Evolutionary conservation across 2,329 filamentous ascomycete species (phyloP), one percentile per base, ranked within the genome.

Genomic region (Emergomyces africanus): DNA sequence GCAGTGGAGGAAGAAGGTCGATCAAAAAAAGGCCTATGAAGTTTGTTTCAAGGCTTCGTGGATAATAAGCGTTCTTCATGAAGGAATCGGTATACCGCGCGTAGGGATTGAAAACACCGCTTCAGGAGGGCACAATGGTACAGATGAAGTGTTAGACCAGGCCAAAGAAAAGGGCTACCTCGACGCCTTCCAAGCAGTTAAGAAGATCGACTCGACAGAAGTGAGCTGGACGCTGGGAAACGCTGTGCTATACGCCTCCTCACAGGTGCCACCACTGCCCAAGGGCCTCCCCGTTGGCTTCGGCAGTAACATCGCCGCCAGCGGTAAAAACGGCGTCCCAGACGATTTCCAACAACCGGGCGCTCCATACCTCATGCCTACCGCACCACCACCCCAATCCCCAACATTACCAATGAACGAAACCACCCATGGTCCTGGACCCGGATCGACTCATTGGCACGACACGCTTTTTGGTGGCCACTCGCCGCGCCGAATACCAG

Each of bases 11-110:
- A 84, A 88, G 63, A 90, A 91, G 64, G 81, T 90, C 1, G 82
- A 87, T 64, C 77, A 78, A 60, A 83, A 87, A 66, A 88, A 86
- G 55, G 91, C 91, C 5, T 83, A 87, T 64, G 86, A 95, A 69
- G 88, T 95, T 1, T 99, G 94, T 71, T 99, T 99, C 80, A 99
- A 99, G 72, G 91, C 94, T 0, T 94, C 90, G 5, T 99, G 95
- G 94, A 78, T 99, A 50, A 96, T 99, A 69, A 99, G 95, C 66
- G 86, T 99, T 68, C 79, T 99, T 3, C 92, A 99, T 68, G 89
- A 96, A 63, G 94, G 94, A 1, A 96, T 99, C 64, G 95, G 94
- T 0, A 85, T 99, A 57, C 95, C 95, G 5, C 83, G 91, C 56
- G 79, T 94, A 5, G 90, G 89, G 0, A 74, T 96, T 15, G 92